Evolutionary conservation across 2,329 filamentous ascomycete species (phyloP).

Genomic region (Penicillium vulpinum): DNA sequence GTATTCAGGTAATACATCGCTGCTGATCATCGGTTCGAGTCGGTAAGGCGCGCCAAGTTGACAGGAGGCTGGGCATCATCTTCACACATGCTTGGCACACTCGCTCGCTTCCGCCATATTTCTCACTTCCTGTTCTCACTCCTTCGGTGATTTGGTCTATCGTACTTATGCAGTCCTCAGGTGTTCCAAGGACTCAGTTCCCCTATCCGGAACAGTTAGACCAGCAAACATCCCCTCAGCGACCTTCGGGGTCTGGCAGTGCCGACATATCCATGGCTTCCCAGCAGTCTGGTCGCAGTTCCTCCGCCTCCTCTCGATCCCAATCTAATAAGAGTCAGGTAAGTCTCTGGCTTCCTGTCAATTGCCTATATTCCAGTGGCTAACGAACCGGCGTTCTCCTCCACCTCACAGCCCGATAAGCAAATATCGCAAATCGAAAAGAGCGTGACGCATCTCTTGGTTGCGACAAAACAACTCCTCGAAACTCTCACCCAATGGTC

Average conservation of each 20-base stretch:
- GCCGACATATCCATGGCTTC: slow-evolving; percentile 54
- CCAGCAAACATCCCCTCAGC: slow-evolving; percentile 38
- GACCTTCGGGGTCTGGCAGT: slow-evolving; percentile 45
- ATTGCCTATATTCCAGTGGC: background rate
- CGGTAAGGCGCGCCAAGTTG: slow-evolving; percentile 6
- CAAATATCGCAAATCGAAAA: slow-evolving; percentile 96
- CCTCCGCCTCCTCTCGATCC: slow-evolving; percentile 66
- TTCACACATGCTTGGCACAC: slow-evolving; percentile 12
- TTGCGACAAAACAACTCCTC: slow-evolving; percentile 95
- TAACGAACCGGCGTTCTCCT: slow-evolving; percentile 12
- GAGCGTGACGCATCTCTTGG: slow-evolving; percentile 94
- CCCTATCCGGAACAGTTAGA: slow-evolving; percentile 3
- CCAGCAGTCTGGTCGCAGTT: slow-evolving; percentile 60
- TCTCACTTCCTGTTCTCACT: background rate
- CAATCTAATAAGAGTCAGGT: slow-evolving; percentile 58
- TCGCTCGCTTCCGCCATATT: slow-evolving; percentile 1
- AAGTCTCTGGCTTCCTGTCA: slow-evolving; percentile 40
- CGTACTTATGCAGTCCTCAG: slow-evolving; percentile 4
- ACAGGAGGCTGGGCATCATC: slow-evolving; percentile 15
- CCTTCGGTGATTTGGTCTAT: background rate
- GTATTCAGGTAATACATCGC: background rate
- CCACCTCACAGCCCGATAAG: slow-evolving; percentile 60
- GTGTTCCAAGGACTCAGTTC: background rate
- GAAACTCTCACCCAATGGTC: slow-evolving; percentile 99
- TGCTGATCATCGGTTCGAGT: slow-evolving; percentile 3